Conservation (phyloP, 441 rosid genomes). For the Pelargonium fulgidum region DNA sequence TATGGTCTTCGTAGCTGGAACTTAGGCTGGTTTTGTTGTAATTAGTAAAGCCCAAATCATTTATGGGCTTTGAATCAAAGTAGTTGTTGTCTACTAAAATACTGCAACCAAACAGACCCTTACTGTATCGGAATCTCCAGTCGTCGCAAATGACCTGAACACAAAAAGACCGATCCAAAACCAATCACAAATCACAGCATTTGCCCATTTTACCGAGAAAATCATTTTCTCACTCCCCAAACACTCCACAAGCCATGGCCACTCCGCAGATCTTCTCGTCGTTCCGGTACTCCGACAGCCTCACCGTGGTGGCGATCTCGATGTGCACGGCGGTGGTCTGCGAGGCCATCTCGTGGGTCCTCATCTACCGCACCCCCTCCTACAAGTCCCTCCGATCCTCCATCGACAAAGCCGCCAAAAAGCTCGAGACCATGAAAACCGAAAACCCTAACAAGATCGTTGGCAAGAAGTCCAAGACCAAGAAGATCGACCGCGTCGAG, state of each 20-base stretch:
- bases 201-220: conserved; percentile 8
- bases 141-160: background rate
- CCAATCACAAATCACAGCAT: background rate
- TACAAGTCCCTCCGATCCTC: conserved; percentile 79
- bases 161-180: background rate
- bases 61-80: no score
- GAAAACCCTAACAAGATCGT: conserved; percentile 40
- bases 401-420: conserved; percentile 81
- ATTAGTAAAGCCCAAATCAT: no score
- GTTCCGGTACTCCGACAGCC: conserved; percentile 63
- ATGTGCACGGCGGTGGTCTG: conserved; percentile 82
- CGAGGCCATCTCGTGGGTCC: conserved; percentile 85
- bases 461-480: conserved; percentile 63
- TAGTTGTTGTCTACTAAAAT: no score
- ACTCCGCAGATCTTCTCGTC: conserved; percentile 15
- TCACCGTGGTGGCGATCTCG: conserved; percentile 76
- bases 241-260: conserved; percentile 5
- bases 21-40: no score
- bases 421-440: conserved; percentile 82
- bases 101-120: no score
- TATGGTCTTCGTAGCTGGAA: no score
- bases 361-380: conserved; percentile 79
- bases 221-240: conserved; percentile 17
- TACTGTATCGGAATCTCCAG: background rate
- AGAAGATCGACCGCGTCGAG: conserved; percentile 84